A percentile compares a stretch with the other conserved stretches of the same genome.
phyloP scores from a whole-genome alignment of 2,329 filamentous ascomycete species.

The Ascochyta clinopodiicola region DNA sequence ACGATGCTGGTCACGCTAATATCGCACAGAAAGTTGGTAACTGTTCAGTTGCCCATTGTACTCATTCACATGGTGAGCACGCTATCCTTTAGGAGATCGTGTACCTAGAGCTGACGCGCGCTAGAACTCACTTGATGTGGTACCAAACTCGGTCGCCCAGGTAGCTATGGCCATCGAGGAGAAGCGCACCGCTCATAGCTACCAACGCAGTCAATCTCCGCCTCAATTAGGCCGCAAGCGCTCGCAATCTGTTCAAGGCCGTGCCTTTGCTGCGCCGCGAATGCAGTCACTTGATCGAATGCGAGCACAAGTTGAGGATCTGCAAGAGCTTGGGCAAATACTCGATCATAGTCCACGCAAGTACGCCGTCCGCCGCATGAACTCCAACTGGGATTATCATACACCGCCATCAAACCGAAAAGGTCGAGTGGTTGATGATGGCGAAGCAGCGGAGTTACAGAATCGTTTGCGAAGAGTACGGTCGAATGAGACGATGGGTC shows the following conservation, averaged over 20 bases:
- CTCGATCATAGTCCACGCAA: constrained; percentile 56
- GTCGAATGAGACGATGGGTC: constrained; percentile 42
- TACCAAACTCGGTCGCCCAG: constrained; percentile 62
- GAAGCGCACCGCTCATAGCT: constrained; percentile 47
- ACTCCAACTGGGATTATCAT: constrained; percentile 41
- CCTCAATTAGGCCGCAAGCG: constrained; percentile 42
- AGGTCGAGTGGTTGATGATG: constrained; percentile 39
- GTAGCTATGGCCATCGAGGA: constrained; percentile 63
- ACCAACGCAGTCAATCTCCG: constrained; percentile 32
- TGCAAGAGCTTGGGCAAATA: constrained; percentile 50
- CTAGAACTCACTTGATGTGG: constrained; percentile 61
- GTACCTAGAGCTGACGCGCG: constrained; percentile 14
- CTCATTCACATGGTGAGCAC: constrained; percentile 59
- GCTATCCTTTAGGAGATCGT: background rate
- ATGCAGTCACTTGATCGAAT: constrained; percentile 58
- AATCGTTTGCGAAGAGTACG: constrained; percentile 36
- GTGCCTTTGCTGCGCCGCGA: constrained; percentile 60
- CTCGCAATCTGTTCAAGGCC: constrained; percentile 55
- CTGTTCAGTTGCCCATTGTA: constrained; percentile 62
- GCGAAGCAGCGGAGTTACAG: constrained; percentile 40
- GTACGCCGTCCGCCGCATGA: constrained; percentile 35
- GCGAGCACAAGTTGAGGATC: constrained; percentile 50
- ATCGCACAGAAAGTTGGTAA: constrained; percentile 54
- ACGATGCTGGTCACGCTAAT: constrained; percentile 20
- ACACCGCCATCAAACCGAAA: constrained; percentile 46